phyloP scores from a whole-genome alignment of 2,329 filamentous ascomycete species.

The Paramyrothecium sp. region DNA sequence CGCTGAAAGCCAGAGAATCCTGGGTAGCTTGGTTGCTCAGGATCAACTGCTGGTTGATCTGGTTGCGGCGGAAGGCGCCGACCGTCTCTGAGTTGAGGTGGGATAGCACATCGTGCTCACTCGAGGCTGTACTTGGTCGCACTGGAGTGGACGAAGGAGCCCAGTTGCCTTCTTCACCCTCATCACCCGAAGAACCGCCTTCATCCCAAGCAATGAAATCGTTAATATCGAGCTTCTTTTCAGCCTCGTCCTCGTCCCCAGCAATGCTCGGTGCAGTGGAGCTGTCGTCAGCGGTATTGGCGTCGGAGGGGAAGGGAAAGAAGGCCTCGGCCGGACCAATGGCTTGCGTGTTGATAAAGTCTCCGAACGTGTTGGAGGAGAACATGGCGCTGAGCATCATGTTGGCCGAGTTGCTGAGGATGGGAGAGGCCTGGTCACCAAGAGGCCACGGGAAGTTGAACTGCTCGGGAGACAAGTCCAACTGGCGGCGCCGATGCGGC shows the following conservation, averaged over 20 bases:
- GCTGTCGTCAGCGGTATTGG: conserved; percentile 51
- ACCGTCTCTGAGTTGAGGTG: conserved; percentile 67
- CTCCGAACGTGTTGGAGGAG: conserved; percentile 52
- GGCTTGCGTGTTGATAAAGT: conserved; percentile 62
- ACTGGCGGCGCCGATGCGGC: conserved; percentile 44
- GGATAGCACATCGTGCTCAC: conserved; percentile 50
- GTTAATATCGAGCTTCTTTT: conserved; percentile 63
- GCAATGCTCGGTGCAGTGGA: conserved; percentile 30
- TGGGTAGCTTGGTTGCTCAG: conserved; percentile 59
- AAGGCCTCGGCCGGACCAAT: conserved; percentile 75
- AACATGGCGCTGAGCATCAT: conserved; percentile 78
- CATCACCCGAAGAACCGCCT: conserved; percentile 58
- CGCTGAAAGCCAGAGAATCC: conserved; percentile 62
- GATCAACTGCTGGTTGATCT: conserved; percentile 60
- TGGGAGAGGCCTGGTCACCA: conserved; percentile 47
- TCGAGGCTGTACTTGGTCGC: conserved; percentile 46
- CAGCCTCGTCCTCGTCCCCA: conserved; percentile 60
- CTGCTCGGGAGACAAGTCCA: conserved; percentile 55
- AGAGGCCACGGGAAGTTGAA: conserved; percentile 49
- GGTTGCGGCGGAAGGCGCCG: conserved; percentile 73
- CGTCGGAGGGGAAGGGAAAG: conserved; percentile 66
- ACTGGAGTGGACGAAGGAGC: conserved; percentile 52
- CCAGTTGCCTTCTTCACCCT: conserved; percentile 48
- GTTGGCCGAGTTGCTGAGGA: conserved; percentile 67
- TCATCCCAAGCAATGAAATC: conserved; percentile 72